These are phyloP conservation scores for Vigna reflexopilosa DNA, from an alignment of 306 rosid species.

Conservation along the genomic window DNA sequence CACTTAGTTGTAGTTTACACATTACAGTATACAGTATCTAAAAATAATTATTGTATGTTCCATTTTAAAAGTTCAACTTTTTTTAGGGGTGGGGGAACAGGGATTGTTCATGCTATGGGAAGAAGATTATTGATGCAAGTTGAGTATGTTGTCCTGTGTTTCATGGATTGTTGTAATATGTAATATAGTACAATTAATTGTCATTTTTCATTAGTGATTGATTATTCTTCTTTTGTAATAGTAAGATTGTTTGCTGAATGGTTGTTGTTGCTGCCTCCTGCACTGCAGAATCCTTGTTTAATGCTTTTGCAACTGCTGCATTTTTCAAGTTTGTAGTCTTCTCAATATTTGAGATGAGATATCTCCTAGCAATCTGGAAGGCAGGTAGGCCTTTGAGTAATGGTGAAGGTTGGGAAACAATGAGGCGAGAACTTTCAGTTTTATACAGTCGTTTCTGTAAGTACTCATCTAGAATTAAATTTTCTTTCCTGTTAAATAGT, in stretches of 20 bases:
- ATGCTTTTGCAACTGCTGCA: conserved; percentile 98
- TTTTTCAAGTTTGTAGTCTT: conserved; percentile 95
- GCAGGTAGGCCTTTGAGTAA: conserved; percentile 84
- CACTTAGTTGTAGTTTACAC: conserved; percentile 1
- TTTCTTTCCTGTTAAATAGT: conserved; percentile 29
- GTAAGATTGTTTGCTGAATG: conserved; percentile 36
- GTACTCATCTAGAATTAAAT: conserved; percentile 43
- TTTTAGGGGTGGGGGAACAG: not conserved
- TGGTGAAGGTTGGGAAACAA: conserved; percentile 94
- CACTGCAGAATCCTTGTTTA: conserved; percentile 87
- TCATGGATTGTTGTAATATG: conserved; percentile 9
- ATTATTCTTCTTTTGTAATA: conserved; percentile 26
- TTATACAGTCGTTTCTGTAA: conserved; percentile 93
- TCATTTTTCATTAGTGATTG: conserved; percentile 30
- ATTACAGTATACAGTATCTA: not conserved
- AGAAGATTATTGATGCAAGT: not conserved
- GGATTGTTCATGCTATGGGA: not conserved
- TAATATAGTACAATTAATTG: not conserved
- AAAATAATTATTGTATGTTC: not conserved
- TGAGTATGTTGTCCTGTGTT: conserved; percentile 2
- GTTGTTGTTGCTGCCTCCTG: conserved; percentile 33
- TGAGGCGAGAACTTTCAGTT: conserved; percentile 95
- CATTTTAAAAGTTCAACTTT: not conserved
- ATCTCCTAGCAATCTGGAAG: conserved; percentile 97
- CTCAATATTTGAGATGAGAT: conserved; percentile 98